A percentile compares a stretch with the other conserved stretches of the same genome.
phyloP scores from a whole-genome alignment of 179 eudicot species.

The Camellia oleifera region DNA sequence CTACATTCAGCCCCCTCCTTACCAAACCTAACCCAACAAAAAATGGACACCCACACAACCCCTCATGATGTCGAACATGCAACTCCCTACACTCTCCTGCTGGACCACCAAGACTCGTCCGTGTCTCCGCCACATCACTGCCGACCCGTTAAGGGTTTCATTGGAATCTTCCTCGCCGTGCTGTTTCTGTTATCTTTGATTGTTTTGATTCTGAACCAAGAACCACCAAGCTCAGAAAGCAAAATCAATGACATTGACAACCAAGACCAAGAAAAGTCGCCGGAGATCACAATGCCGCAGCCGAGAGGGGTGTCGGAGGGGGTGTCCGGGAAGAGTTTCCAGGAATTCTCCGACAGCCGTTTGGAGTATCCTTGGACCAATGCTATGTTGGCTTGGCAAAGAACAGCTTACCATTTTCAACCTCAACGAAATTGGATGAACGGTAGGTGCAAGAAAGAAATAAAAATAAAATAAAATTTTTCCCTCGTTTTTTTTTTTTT shows the following conservation, averaged over 20 bases:
- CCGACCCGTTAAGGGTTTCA: constrained; percentile 19
- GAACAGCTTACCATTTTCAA: constrained; percentile 61
- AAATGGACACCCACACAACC: background rate
- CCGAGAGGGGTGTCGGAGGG: constrained; percentile 32
- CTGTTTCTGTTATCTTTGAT: constrained; percentile 16
- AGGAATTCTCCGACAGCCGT: constrained; percentile 17
- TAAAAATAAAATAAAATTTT: too few relatives aligned
- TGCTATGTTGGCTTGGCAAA: constrained; percentile 59
- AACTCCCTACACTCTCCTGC: constrained; percentile 25
- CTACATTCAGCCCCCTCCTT: background rate
- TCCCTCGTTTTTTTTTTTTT: too few relatives aligned
- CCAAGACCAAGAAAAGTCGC: background rate
- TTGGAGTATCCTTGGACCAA: constrained; percentile 43
- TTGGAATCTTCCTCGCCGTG: constrained; percentile 23
- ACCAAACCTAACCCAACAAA: background rate
- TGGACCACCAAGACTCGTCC: constrained; percentile 7
- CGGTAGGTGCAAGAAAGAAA: background rate
- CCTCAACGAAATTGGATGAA: constrained; percentile 57
- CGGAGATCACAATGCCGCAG: constrained; percentile 11
- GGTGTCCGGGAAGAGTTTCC: constrained; percentile 53
- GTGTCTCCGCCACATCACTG: background rate
- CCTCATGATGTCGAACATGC: constrained; percentile 26
- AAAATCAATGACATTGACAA: background rate
- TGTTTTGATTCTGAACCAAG: constrained; percentile 13
- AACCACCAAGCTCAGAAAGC: background rate